phyloP scores from a whole-genome alignment of 163 green algal genomes.

The Scenedesmus sp. region DNA sequence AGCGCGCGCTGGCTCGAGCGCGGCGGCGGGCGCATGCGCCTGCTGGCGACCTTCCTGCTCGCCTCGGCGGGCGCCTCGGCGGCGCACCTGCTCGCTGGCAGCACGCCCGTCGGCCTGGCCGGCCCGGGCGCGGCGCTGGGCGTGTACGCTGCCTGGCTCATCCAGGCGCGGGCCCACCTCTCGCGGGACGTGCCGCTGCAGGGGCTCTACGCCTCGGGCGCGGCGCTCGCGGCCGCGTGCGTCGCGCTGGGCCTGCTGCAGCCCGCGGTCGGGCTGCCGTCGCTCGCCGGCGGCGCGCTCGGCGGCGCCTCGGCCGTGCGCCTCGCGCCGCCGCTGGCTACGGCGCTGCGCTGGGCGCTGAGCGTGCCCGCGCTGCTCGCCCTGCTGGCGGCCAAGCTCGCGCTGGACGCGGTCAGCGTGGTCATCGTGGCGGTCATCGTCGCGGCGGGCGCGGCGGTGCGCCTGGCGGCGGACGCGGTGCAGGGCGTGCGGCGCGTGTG shows the following conservation, averaged over 20 bases:
- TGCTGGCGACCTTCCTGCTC: slow-evolving; percentile 8
- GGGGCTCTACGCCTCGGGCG: neutral
- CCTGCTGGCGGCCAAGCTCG: no score
- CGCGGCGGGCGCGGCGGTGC: no score
- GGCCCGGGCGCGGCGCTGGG: neutral
- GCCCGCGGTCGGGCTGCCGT: slow-evolving; percentile 6
- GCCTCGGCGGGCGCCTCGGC: neutral
- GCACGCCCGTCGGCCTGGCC: no score
- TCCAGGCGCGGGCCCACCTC: neutral
- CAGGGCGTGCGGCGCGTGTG: no score
- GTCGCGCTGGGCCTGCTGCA: slow-evolving; percentile 8
- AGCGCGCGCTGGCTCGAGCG: neutral
- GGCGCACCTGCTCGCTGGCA: slow-evolving; percentile 4
- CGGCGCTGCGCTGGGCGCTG: no score
- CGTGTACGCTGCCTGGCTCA: slow-evolving; percentile 3
- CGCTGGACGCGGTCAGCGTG: no score
- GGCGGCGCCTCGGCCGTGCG: no score
- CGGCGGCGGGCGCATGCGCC: slow-evolving; percentile 7
- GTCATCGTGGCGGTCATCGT: no score
- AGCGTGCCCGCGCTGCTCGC: no score
- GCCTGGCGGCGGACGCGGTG: no score
- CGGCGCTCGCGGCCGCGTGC: neutral
- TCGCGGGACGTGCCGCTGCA: neutral
- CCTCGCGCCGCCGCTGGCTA: no score
- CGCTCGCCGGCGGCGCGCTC: slow-evolving; percentile 1